Base-by-base conservation (phyloP, 352 stramenopile species). In the Phytophthora sp. region DNA sequence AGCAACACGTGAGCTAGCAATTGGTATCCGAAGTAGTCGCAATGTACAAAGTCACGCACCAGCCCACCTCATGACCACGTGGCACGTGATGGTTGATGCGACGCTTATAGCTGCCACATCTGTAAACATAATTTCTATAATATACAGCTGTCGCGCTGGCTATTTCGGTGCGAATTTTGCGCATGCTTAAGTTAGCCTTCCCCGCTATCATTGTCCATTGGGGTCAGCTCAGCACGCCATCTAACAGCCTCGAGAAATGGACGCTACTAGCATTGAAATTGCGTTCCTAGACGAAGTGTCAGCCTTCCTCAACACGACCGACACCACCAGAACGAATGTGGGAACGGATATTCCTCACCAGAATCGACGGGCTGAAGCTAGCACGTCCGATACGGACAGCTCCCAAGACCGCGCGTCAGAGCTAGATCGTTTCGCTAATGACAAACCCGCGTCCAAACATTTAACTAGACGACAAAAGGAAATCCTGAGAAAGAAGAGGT, bases 401-500 rank as follows among this genome's bases (percentile, higher is more conserved):
- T 49, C 23, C 4, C 24, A 39, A 39, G 12, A 23, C 7, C 2
- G 5, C 12, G 4, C 4, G 5, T 20, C 16, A 16, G 21, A 11
- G 3, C 42, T 15, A 52, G 44, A 16, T 16, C 15, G n/a, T 24
- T 31, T 38, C n/a, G 9, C 20, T 20, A 56, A 15, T 18, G 36
- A 36, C 23, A 47, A 33, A 9, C 33, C 4, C 3, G 49, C 30
- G 20, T 56, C 30, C 2, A 35, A 46, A 4, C 50, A 57, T 7
- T 46, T 46, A 46, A 57, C 49, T 2, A 13, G 18, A 7, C 30
- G 49, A 21, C 30, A 56, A 26, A 57, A 56, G n/a, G 30, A 57
- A 21, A 24, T 57, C 9, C 3, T 57, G 15, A 33, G 50, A 12
- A 57, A 57, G 31, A 57, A 57, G 49, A 30, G 30, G 30, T 56